Evolutionary conservation across 352 stramenopile genomes (phyloP), one percentile per base, ranked within the genome.

Genomic region (Globisporangium spiculum): DNA sequence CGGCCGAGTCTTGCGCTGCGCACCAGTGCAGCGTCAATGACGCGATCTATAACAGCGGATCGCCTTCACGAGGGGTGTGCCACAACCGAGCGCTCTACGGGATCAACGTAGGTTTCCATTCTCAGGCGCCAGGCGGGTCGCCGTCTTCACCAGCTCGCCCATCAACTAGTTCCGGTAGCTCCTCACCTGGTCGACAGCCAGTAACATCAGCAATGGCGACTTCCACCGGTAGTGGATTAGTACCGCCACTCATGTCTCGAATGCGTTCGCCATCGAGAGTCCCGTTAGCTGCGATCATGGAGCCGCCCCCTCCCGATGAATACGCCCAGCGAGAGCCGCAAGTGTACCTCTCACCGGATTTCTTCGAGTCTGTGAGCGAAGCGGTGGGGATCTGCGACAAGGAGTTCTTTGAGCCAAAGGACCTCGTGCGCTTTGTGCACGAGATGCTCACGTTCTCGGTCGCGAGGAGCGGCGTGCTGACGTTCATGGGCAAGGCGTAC

Each of bases 401-500:
- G 24, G 79, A 83, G 56, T 81, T 84, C 55, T 62, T 84, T 41
- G 74, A 89, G 14, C 61, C 69, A 24, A 81, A 69, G 41, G 81
- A 84, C 6, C 50, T 91, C 53, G 66, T 69, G 44, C 73, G 78
- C 22, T 83, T 87, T 24, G 38, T 84, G 22, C 79, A 88, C 22
- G 79, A 86, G 56, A 65, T 85, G 63, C 65, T 90, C 3, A 78
- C 80, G n/a, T 84, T 83, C 56, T 78, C 76, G 18, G 78, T 91
- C 65, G 78, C 80, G 27, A 75, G 73, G 16, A 91, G 80, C 63
- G 71, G 71, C 14, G 46, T 70, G 32, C 75, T 91, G 16, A 77
- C 72, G 32, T 85, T 90, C 65, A 73, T 90, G 76, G 80, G 83
- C 68, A 91, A 90, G 65, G 77, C 78, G 1, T 77, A 81, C 48